Conservation (phyloP, 306 rosid genomes). For the Vigna unguiculata region DNA sequence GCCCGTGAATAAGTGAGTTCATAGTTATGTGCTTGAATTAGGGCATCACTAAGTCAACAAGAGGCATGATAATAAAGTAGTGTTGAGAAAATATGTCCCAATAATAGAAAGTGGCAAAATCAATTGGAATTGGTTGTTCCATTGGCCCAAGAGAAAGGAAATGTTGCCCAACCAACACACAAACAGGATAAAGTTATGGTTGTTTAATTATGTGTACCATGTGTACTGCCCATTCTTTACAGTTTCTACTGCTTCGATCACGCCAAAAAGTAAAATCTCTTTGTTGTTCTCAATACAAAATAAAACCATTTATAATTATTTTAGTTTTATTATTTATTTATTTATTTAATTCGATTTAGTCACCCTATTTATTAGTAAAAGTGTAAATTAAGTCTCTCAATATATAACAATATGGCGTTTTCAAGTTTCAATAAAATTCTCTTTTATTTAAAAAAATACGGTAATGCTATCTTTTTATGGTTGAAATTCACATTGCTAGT, state of each 20-base stretch:
- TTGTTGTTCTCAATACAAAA: not conserved
- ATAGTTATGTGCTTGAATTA: slow-evolving; percentile 21
- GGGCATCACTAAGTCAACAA: slow-evolving; percentile 50
- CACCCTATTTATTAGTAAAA: no score
- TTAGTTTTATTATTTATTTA: not conserved
- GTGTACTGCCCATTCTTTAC: slow-evolving; percentile 41
- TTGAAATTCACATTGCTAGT: no score
- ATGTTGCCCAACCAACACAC: slow-evolving; percentile 47
- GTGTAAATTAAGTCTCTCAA: no score
- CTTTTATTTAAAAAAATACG: no score
- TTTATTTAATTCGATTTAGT: no score
- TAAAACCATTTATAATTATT: no score
- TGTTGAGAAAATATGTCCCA: slow-evolving; percentile 57
- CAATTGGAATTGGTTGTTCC: slow-evolving; percentile 38
- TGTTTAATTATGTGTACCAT: slow-evolving; percentile 19
- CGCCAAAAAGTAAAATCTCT: not conserved
- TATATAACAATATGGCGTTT: no score
- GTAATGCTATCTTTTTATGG: no score
- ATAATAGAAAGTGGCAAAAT: slow-evolving; percentile 32
- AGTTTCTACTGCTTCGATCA: slow-evolving; percentile 2
- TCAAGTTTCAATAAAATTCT: no score
- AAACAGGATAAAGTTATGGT: slow-evolving; percentile 41
- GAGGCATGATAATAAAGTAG: slow-evolving; percentile 42
- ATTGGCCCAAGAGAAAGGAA: slow-evolving; percentile 42
- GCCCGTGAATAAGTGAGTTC: not conserved